A percentile compares a stretch with the other conserved stretches of the same genome.
Evolutionary conservation across 805 yeast species (phyloP).

Genomic region (Cyberlindnera nakhonratchasimensis): DNA sequence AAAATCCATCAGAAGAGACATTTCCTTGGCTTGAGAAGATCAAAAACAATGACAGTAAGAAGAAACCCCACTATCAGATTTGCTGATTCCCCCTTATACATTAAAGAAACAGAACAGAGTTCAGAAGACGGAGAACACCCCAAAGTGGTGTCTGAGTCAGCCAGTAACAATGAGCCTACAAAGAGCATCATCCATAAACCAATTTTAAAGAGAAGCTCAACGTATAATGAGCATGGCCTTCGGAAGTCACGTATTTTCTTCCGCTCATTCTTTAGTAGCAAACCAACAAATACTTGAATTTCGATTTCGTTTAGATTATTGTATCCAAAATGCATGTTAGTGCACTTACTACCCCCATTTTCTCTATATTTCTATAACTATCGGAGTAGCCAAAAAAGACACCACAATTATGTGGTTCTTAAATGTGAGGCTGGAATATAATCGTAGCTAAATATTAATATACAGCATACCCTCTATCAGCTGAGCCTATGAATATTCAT

Average conservation of each 20-base stretch:
- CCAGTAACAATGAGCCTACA: too few relatives aligned
- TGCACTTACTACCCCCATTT: too few relatives aligned
- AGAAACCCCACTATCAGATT: slow-evolving; percentile 16
- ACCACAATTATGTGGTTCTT: too few relatives aligned
- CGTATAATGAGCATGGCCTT: neutral
- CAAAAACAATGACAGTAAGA: slow-evolving; percentile 2
- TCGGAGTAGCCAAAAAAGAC: too few relatives aligned
- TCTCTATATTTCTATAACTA: too few relatives aligned
- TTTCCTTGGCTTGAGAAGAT: slow-evolving; percentile 5
- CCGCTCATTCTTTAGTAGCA: slow-evolving; percentile 2
- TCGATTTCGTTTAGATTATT: too few relatives aligned
- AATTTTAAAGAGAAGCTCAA: slow-evolving; percentile 6
- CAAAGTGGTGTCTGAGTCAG: too few relatives aligned
- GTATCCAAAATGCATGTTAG: too few relatives aligned
- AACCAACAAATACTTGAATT: neutral
- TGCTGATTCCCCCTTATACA: slow-evolving; percentile 20
- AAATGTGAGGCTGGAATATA: too few relatives aligned
- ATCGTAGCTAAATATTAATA: too few relatives aligned
- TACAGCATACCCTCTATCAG: too few relatives aligned
- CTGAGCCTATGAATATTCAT: too few relatives aligned
- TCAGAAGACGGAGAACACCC: neutral
- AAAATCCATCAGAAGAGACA: neutral
- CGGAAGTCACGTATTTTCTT: neutral
- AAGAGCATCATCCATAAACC: neutral
- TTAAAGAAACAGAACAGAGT: neutral